Base-by-base conservation (phyloP, 805 yeast species). In the Schizosaccharomyces osmophilus region DNA sequence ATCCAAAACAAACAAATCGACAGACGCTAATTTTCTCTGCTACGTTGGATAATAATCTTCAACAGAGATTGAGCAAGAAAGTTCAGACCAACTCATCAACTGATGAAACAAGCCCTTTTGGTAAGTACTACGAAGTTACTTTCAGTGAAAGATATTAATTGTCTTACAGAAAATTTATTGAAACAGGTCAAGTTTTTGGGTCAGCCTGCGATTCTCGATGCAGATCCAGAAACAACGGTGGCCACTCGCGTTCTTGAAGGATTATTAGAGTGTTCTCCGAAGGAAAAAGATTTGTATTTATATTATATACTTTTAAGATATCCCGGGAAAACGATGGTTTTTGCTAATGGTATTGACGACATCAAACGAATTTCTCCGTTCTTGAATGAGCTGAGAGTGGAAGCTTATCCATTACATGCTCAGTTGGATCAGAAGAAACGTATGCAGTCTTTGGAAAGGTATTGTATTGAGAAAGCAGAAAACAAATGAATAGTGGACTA, bases 1-100 rank as follows among this genome's bases (percentile, higher is more conserved):
- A 58, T 2, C 51, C 42, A 8, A 42, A 45, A 26, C 32, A 57
- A 19, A 31, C 51, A 43, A 62, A 51, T 19, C 67, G 88, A 78
- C 98, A 93, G 73, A 86, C 96, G 0, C 74, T 89, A 66, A 87
- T 93, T n/a, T 93, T 87, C 68, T 85, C 95, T 48, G 98, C 98
- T 3, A 90, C 98, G 0, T 93, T 93, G 71, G 82, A 89, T 4
- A 78, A 81, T 64, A 90, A 84, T 61, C 75, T 93, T 39, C 87
- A 93, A 71, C 80, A 83, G 48, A 89, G 88, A 69, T 74, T 93
- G 65, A 80, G 65, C 24, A 63, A 67, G 17, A 68, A 66, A 29
- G 63, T 61, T 15, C 66, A 65, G 36, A 19, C 11, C 31, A 59
- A 62, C 32, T 8, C 19, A 19, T 19, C 24, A 11, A 4, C 22